Percentiles rank a stretch among this genome's conserved stretches.
Conservation (phyloP, 257 asterid genomes). For the Solanum gracilifrons region DNA sequence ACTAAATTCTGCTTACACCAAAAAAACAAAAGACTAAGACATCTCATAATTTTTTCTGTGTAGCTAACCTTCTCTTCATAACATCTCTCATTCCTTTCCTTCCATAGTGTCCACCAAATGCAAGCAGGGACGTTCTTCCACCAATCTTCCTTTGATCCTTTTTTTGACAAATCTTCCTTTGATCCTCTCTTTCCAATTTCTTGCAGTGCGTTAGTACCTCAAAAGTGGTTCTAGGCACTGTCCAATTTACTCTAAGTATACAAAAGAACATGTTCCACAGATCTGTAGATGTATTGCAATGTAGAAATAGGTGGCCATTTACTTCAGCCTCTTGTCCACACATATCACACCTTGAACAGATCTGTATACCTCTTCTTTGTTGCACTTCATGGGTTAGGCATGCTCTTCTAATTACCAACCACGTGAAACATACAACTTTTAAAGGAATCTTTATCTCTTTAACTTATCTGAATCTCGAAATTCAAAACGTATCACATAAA, state of each 20-base stretch:
- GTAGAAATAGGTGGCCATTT: not conserved
- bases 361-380: not conserved
- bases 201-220: not conserved
- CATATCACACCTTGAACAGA: not conserved
- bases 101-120: not conserved
- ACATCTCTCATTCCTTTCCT: not conserved
- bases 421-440: not conserved
- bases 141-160: not conserved
- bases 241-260: not conserved
- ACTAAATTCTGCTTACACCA: not conserved
- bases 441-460: not conserved
- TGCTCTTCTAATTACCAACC: not conserved
- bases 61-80: not conserved
- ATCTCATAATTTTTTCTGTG: not conserved
- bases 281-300: not conserved
- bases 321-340: not conserved
- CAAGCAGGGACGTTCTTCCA: not conserved
- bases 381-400: not conserved
- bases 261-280: not conserved
- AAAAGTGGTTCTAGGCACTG: not conserved
- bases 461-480: too few species aligned
- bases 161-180: not conserved
- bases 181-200: not conserved
- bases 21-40: not conserved
- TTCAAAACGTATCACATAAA: too few species aligned